These are phyloP conservation scores for Apiospora hydei DNA, from an alignment of 2,329 filamentous ascomycete genomes.

Conservation along the genomic window DNA sequence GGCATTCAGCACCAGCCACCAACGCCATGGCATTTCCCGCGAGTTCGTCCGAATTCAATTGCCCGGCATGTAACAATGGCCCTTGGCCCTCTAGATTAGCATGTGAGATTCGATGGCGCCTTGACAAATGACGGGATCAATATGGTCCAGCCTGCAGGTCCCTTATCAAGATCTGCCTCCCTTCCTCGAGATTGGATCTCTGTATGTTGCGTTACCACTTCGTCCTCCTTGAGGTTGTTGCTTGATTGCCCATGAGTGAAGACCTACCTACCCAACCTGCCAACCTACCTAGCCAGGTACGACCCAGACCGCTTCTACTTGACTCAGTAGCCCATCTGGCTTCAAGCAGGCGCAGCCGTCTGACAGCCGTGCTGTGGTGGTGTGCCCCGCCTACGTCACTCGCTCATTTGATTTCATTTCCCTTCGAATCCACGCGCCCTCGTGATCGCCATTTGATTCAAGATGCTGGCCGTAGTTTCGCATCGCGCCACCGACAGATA, in stretches of 20 bases:
- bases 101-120: conserved; percentile 11
- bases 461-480: conserved; percentile 10
- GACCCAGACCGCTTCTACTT: background rate
- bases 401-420: conserved; percentile 11
- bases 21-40: conserved; percentile 5
- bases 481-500: conserved; percentile 20
- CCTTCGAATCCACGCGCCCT: conserved; percentile 10
- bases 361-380: background rate
- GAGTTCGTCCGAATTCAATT: conserved; percentile 14
- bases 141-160: conserved; percentile 9
- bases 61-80: conserved; percentile 14
- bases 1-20: background rate
- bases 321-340: conserved; percentile 10
- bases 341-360: conserved; percentile 13
- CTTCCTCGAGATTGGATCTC: background rate
- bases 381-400: conserved; percentile 25
- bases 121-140: conserved; percentile 12
- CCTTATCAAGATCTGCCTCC: background rate
- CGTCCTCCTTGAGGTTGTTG: background rate
- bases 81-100: conserved; percentile 2
- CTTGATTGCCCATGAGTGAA: background rate
- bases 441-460: conserved; percentile 20
- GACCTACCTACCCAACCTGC: background rate
- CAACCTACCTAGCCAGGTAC: background rate
- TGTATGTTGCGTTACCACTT: background rate